phyloP scores from a whole-genome alignment of 306 rosid genomes.

The Argentina anserina region DNA sequence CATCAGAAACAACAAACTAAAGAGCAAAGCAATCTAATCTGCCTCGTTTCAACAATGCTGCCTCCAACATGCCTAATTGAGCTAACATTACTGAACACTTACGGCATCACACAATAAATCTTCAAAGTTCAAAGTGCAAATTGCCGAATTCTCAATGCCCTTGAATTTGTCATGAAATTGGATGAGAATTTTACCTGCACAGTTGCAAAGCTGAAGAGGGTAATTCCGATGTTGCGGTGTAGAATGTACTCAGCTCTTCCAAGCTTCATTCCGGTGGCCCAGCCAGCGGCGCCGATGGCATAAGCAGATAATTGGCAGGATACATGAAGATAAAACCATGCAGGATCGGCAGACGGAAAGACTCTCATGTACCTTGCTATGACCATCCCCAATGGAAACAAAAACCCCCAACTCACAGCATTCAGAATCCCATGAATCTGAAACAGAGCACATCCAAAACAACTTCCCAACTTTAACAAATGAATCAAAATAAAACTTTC shows the following conservation, averaged over 20 bases:
- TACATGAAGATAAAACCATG: constrained; percentile 86
- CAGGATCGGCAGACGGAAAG: constrained; percentile 76
- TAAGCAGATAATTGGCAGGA: constrained; percentile 66
- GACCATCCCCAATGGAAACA: constrained; percentile 74
- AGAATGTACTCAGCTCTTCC: constrained; percentile 34
- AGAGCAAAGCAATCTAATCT: constrained; percentile 5
- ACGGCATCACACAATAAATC: background rate
- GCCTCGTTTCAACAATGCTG: background rate
- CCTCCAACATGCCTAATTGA: background rate
- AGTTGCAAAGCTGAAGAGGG: constrained; percentile 67
- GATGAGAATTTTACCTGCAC: constrained; percentile 49
- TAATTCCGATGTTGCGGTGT: constrained; percentile 79
- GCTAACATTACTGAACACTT: background rate
- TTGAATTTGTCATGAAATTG: background rate
- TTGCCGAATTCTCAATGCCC: too few species aligned
- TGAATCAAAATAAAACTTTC: background rate
- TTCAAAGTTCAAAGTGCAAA: background rate
- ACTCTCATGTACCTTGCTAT: constrained; percentile 71
- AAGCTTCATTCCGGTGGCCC: constrained; percentile 85
- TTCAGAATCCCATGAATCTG: constrained; percentile 83
- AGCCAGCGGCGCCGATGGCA: constrained; percentile 83
- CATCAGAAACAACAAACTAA: constrained; percentile 3
- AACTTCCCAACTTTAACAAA: background rate
- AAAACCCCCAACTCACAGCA: constrained; percentile 86
- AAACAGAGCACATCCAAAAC: constrained; percentile 1